Conservation (phyloP, 441 rosid species). For the Kokia cookei region DNA sequence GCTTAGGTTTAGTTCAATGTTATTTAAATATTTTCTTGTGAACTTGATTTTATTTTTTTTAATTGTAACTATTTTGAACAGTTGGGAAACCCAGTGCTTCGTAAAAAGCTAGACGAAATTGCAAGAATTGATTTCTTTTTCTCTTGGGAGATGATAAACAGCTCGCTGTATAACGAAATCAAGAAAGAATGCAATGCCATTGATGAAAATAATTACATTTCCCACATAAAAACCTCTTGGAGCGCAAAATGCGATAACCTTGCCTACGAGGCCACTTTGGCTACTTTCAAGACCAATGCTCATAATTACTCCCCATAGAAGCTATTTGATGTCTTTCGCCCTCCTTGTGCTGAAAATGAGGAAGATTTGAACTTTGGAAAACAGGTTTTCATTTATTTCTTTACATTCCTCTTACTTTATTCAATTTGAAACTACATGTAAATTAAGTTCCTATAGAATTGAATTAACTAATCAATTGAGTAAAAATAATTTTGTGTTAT, state of each 20-base stretch:
- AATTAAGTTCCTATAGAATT: too few species aligned
- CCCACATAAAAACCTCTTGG: neutral
- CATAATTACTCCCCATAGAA: too few species aligned
- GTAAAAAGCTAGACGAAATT: neutral
- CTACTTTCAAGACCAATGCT: too few species aligned
- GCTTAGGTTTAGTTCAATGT: neutral
- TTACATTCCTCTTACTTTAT: too few species aligned
- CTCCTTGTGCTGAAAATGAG: neutral
- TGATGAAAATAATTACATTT: neutral
- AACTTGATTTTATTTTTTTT: neutral
- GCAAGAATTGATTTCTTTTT: neutral
- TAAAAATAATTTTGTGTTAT: too few species aligned
- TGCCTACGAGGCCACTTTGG: neutral
- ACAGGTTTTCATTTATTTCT: neutral
- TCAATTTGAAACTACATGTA: too few species aligned
- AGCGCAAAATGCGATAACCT: neutral
- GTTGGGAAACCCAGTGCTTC: slow-evolving; percentile 2
- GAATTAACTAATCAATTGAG: too few species aligned
- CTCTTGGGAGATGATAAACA: neutral
- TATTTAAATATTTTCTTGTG: neutral
- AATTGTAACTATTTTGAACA: neutral
- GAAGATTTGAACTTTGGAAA: neutral
- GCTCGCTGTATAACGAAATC: neutral
- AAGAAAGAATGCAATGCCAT: neutral
- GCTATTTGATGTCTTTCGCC: neutral